These are phyloP conservation scores for Turritis glabra DNA, from an alignment of 345 rosid genomes.

Conservation along the genomic window DNA sequence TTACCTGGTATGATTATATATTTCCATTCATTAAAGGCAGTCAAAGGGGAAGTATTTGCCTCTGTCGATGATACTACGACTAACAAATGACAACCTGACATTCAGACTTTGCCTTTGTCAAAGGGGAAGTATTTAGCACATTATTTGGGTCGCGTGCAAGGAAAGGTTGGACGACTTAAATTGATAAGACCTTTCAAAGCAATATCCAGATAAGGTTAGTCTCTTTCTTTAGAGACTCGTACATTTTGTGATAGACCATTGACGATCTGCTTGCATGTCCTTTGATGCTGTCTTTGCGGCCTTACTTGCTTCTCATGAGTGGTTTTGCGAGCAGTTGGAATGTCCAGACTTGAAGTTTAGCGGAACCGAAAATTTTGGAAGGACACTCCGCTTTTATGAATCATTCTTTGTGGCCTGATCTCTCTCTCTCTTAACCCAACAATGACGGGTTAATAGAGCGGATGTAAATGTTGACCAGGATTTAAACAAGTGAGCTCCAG, in stretches of 20 bases:
- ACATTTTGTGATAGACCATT: not conserved
- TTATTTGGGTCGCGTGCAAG: conserved; percentile 93
- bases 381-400: conserved; percentile 92
- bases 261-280: not conserved
- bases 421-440: too few species aligned
- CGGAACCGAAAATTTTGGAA: conserved; percentile 80
- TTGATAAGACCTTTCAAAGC: conserved; percentile 80
- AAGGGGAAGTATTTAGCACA: conserved; percentile 82
- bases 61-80: too few species aligned
- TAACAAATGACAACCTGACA: conserved; percentile 45
- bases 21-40: too few species aligned
- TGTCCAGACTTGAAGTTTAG: conserved; percentile 92
- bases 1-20: too few species aligned
- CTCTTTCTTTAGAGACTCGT: conserved; percentile 2
- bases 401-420: conserved; percentile 83
- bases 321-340: conserved; percentile 87
- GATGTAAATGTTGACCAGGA: too few species aligned
- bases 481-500: too few species aligned
- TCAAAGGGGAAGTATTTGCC: too few species aligned
- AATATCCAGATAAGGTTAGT: conserved; percentile 78
- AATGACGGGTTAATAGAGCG: too few species aligned
- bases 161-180: conserved; percentile 78
- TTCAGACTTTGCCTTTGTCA: conserved; percentile 74
- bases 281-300: too few species aligned
- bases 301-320: too few species aligned